These are phyloP conservation scores for Trapa bicornis DNA, from an alignment of 345 rosid species.

Conservation along the genomic window DNA sequence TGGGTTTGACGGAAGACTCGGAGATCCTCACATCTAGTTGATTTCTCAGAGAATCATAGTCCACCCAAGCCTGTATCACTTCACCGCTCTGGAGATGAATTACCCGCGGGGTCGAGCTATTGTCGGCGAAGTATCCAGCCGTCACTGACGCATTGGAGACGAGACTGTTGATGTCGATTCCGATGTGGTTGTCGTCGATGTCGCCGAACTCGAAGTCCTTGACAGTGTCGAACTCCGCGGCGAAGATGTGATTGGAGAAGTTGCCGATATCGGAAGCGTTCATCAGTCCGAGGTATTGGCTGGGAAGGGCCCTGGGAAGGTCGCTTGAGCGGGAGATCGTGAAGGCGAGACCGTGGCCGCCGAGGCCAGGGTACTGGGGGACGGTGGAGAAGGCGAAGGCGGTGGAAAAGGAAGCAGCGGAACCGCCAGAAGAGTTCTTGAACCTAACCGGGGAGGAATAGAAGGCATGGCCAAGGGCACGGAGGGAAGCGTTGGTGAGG, in stretches of 20 bases:
- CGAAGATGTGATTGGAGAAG: slow-evolving; percentile 42
- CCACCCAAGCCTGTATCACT: slow-evolving; percentile 67
- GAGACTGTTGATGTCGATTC: slow-evolving; percentile 33
- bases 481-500: slow-evolving; percentile 41
- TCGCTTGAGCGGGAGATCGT: slow-evolving; percentile 41
- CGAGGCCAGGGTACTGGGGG: slow-evolving; percentile 45
- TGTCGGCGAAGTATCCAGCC: slow-evolving; percentile 37
- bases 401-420: slow-evolving; percentile 55
- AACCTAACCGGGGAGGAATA: slow-evolving; percentile 46
- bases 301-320: slow-evolving; percentile 36
- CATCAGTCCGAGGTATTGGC: slow-evolving; percentile 55
- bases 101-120: slow-evolving; percentile 18
- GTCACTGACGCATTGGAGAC: slow-evolving; percentile 17
- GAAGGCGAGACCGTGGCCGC: slow-evolving; percentile 80
- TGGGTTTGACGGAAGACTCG: slow-evolving; percentile 48
- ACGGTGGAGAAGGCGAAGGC: slow-evolving; percentile 58
- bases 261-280: slow-evolving; percentile 31
- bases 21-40: slow-evolving; percentile 50
- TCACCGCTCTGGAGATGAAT: slow-evolving; percentile 34
- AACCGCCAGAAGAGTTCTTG: slow-evolving; percentile 29
- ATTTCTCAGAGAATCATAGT: slow-evolving; percentile 51
- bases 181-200: slow-evolving; percentile 67
- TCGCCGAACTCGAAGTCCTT: slow-evolving; percentile 50
- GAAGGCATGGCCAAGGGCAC: slow-evolving; percentile 65
- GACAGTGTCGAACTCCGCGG: slow-evolving; percentile 76